Evolutionary conservation across 2,329 filamentous ascomycete genomes (phyloP).

Genomic region (Ophiostoma sp.): DNA sequence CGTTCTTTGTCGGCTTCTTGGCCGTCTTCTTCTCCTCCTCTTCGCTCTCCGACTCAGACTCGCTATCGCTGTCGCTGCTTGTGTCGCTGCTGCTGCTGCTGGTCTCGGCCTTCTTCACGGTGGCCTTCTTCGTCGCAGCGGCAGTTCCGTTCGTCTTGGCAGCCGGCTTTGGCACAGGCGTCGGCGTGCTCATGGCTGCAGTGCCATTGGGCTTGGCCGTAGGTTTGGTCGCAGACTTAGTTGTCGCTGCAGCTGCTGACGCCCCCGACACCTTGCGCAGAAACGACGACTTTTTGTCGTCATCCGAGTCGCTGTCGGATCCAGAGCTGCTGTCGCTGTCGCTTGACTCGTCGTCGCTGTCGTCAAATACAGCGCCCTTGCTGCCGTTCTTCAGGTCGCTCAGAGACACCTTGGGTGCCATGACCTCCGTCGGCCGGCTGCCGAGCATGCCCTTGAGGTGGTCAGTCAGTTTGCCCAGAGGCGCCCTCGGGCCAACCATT

Average conservation of each 20-base stretch:
- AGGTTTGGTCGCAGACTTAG: slow-evolving; percentile 23
- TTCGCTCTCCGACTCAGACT: slow-evolving; percentile 3
- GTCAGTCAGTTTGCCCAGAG: slow-evolving; percentile 36
- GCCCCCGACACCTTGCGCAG: slow-evolving; percentile 25
- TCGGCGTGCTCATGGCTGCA: background rate
- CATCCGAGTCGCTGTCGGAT: slow-evolving; percentile 23
- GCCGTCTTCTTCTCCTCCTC: slow-evolving; percentile 1
- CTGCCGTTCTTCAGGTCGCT: slow-evolving; percentile 22
- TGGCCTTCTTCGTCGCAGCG: background rate
- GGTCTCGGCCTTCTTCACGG: slow-evolving; percentile 12
- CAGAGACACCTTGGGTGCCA: slow-evolving; percentile 25
- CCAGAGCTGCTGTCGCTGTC: slow-evolving; percentile 23
- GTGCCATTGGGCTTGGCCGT: slow-evolving; percentile 2
- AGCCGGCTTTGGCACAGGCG: slow-evolving; percentile 24
- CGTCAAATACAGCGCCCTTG: slow-evolving; percentile 16
- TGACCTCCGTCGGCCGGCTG: background rate
- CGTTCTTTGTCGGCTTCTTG: background rate
- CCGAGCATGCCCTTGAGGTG: slow-evolving; percentile 33
- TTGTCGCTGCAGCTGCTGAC: background rate
- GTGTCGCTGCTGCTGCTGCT: slow-evolving; percentile 20
- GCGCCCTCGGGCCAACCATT: slow-evolving; percentile 33
- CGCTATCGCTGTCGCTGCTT: slow-evolving; percentile 14
- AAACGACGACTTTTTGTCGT: slow-evolving; percentile 24
- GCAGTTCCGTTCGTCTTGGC: slow-evolving; percentile 28
- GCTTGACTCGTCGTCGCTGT: slow-evolving; percentile 33